phyloP scores from a whole-genome alignment of 1,139 yeast species.

The Arxiozyma bovina region DNA sequence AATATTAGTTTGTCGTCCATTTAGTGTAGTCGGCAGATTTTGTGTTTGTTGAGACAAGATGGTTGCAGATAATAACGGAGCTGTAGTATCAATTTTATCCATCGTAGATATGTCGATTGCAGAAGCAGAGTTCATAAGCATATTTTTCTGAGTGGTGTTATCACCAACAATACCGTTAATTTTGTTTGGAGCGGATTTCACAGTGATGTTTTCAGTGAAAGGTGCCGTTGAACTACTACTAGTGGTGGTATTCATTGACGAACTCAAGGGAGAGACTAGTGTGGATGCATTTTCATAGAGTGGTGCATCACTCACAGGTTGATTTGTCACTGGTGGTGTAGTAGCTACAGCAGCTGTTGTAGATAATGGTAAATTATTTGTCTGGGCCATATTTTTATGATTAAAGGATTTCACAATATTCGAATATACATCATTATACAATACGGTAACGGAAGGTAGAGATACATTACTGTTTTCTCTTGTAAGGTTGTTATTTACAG shows the following conservation, averaged over 20 bases:
- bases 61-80: background rate
- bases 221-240: background rate
- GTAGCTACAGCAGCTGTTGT: background rate
- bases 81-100: background rate
- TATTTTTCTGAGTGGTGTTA: background rate
- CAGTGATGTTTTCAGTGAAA: background rate
- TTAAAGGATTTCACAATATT: background rate
- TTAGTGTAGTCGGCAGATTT: background rate
- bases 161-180: too few species aligned
- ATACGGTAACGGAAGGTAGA: background rate
- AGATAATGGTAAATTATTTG: background rate
- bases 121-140: background rate
- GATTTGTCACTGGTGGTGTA: background rate
- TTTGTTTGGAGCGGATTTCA: background rate
- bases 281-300: constrained; percentile 14
- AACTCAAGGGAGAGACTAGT: constrained; percentile 12
- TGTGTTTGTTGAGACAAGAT: background rate
- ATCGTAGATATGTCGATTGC: background rate
- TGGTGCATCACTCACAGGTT: background rate
- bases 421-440: constrained; percentile 1
- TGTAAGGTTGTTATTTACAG: background rate
- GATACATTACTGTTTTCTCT: background rate
- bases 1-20: background rate
- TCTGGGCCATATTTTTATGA: background rate
- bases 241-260: background rate